phyloP scores from a whole-genome alignment of 1,139 yeast species.

The Magnusiomyces fungicola region DNA sequence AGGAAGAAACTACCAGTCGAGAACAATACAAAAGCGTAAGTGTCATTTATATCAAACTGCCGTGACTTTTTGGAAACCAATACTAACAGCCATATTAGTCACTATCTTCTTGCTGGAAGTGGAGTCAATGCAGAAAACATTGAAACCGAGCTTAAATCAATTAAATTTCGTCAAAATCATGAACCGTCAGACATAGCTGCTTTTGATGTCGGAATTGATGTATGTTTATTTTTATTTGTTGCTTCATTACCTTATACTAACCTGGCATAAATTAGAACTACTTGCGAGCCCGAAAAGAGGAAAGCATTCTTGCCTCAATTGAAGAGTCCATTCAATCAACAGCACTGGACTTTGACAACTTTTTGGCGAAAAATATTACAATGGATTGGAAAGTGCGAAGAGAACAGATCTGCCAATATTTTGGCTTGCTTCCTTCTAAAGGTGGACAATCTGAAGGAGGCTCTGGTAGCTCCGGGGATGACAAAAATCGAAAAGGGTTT shows the following conservation, averaged over 20 bases:
- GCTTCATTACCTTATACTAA: background rate
- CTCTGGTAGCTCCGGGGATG: conserved; percentile 8
- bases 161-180: conserved; percentile 24
- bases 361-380: conserved; percentile 62
- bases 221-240: conserved; percentile 11
- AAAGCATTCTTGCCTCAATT: conserved; percentile 72
- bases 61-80: background rate
- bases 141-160: conserved; percentile 46
- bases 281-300: conserved; percentile 66
- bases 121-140: conserved; percentile 87
- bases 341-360: conserved; percentile 74
- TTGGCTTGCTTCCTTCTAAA: conserved; percentile 39
- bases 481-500: background rate
- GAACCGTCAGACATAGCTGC: conserved; percentile 19
- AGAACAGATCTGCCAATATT: conserved; percentile 60
- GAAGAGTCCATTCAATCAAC: conserved; percentile 73
- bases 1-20: conserved; percentile 41
- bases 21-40: conserved; percentile 65
- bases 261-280: conserved; percentile 16
- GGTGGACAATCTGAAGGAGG: conserved; percentile 7
- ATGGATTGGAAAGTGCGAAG: conserved; percentile 81
- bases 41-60: background rate
- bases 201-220: conserved; percentile 22
- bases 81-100: conserved; percentile 30
- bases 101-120: conserved; percentile 80